Evolutionary conservation across 2,329 filamentous ascomycete species (phyloP).

Genomic region (Ophiognomonia clavigignenti-juglandacearum): DNA sequence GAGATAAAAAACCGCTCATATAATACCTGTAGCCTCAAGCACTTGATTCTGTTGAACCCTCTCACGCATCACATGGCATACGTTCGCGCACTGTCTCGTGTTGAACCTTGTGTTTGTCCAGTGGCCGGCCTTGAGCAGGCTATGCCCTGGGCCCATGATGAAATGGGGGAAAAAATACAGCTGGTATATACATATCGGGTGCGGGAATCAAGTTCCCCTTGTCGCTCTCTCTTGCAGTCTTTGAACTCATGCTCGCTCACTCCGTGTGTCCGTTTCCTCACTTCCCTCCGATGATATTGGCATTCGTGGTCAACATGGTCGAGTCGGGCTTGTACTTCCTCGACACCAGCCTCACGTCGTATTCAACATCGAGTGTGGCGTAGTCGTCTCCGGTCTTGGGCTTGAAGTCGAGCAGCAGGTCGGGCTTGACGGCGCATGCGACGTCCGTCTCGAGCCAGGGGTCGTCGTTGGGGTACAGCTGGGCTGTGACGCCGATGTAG

Average conservation of each 20-base stretch:
- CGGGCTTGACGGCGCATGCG: conserved; percentile 24
- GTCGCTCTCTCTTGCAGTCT: too few relatives aligned
- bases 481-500: conserved; percentile 61
- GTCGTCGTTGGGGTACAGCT: conserved; percentile 59
- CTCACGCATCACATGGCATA: too few relatives aligned
- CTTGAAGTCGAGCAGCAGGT: conserved; percentile 30
- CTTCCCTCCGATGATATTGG: conserved; percentile 2
- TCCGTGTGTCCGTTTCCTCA: not conserved
- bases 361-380: conserved; percentile 62
- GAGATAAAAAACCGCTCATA: too few relatives aligned
- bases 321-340: conserved; percentile 19
- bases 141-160: too few relatives aligned
- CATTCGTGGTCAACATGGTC: conserved; percentile 12
- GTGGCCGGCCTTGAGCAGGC: too few relatives aligned
- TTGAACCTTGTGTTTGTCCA: too few relatives aligned
- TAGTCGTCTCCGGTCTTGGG: conserved; percentile 42
- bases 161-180: too few relatives aligned
- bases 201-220: too few relatives aligned
- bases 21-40: too few relatives aligned
- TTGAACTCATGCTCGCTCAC: not conserved
- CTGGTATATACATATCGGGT: too few relatives aligned
- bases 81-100: too few relatives aligned
- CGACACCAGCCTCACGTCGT: conserved; percentile 51
- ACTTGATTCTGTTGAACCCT: too few relatives aligned
- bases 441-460: conserved; percentile 43